Base-by-base conservation (phyloP, 768 basidiomycete genomes). In the Mycena alexandri region DNA sequence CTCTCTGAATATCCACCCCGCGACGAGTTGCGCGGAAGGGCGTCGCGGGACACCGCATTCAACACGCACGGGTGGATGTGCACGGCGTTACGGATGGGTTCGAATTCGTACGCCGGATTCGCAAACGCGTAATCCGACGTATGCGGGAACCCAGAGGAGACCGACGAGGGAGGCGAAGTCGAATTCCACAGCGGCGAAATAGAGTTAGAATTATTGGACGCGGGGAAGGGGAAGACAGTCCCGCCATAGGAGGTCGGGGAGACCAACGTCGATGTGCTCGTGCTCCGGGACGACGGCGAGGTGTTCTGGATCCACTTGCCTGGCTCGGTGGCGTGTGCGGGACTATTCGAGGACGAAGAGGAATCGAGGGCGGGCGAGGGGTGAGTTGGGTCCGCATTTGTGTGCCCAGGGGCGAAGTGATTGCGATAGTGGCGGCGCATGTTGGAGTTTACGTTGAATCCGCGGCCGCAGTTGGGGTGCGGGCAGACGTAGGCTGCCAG, bases 361-460 rank as follows among this genome's bases (percentile, higher is more conserved):
- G 29, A 29, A 29, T 29, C 29, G 29, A 3, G 3, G 29, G 6
- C 6, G 29, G 6, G 29, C 6, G 29, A 29, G 6, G 29, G 6
- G 29, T 29, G 29, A 29, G 29, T 6, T 29, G 29, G 29, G 29
- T 29, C 6, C 29, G 29, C 29, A 29, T 29, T 6, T 29, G 29
- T 29, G 29, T 29, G 29, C 29, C 29, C 5, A 3, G 24, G 5
- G 14, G 56, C 8, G 16, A 19, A 24, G 12, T 93, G 92, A 75
- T 91, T 93, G 51, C 91, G 83, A 75, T 88, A 90, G 72, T 94
- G 93, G 12, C 93, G 82, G 34, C 92, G 85, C 93, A 93, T 93
- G 76, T 94, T 94, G 0, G 91, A 92, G 74, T 93, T 92, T 56
- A 93, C 93, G 69, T 93, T 93, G 79, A 94, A 94, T 64, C 90